phyloP scores from a whole-genome alignment of 768 basidiomycete species.

The Hemileccinum impolitum region DNA sequence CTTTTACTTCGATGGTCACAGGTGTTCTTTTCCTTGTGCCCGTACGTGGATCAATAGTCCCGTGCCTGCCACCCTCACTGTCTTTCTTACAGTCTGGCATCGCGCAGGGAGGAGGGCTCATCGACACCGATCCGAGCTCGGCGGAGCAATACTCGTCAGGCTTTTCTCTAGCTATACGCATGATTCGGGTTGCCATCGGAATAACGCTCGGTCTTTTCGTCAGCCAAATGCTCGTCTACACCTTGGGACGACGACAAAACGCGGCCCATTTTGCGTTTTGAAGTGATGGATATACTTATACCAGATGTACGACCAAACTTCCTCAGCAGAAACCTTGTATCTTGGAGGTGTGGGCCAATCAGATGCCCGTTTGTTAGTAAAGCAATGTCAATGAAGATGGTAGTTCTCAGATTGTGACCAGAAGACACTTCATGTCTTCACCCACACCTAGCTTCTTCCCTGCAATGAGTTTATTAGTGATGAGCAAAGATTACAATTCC shows the following conservation, averaged over 20 bases:
- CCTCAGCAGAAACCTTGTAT: no score
- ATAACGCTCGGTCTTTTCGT: slow-evolving; percentile 83
- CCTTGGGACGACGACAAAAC: slow-evolving; percentile 70
- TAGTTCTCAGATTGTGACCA: no score
- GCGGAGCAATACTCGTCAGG: slow-evolving; percentile 65
- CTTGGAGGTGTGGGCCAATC: no score
- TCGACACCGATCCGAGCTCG: slow-evolving; percentile 49
- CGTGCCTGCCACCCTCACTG: slow-evolving; percentile 12
- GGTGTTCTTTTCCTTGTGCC: slow-evolving; percentile 90
- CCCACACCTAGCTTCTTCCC: no score
- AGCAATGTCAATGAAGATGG: no score
- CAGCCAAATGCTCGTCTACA: slow-evolving; percentile 72
- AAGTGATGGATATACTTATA: slow-evolving; percentile 10
- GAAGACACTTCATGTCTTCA: no score
- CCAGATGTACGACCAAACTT: no score
- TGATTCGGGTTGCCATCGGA: slow-evolving; percentile 82
- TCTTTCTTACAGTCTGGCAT: slow-evolving; percentile 58
- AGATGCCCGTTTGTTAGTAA: no score
- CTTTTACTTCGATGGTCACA: slow-evolving; percentile 90
- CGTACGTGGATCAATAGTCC: slow-evolving; percentile 43
- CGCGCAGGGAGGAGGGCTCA: slow-evolving; percentile 69
- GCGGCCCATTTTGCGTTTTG: slow-evolving; percentile 75
- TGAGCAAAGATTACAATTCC: no score
- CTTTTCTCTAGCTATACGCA: slow-evolving; percentile 74
- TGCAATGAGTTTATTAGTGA: no score